Base-by-base conservation (phyloP, 345 rosid genomes). In the Hypericum androsaemum region DNA sequence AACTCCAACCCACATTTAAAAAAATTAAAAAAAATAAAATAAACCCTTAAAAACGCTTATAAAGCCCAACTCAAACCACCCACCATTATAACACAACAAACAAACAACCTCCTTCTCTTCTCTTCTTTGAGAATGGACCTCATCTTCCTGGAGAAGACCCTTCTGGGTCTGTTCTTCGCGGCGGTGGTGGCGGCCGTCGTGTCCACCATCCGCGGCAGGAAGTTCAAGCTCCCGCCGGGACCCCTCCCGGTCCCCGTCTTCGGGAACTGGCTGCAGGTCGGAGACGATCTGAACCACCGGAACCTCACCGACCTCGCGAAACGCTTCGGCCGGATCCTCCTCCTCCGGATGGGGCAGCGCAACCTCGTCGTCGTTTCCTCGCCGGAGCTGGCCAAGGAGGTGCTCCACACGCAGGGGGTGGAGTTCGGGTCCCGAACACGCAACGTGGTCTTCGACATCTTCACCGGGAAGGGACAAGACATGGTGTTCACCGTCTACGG, bases 231-330 rank as follows among this genome's bases (percentile, higher is more conserved):
- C 7, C 99, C 98, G 0, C 98, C 98, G 0, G 99, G 97, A 5
- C 99, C 99, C 5, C 6, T 80, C 5, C 85, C 99, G 2, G 73
- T 94, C 9, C 99, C 99, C 0, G 54, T 88, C 0, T 85, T 94
- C 65, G 99, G 99, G 8, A 94, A 94, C 73, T 94, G 99, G 99
- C 83, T 92, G n/a, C 96, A 92, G 43, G 98, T 92, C 39, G 98
- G 98, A 16, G 97, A 92, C 49, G 99, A 92, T 65, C 60, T 92
- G 15, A 88, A 92, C 79, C 97, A 92, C 77, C 90, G 87, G 6
- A 94, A 85, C 47, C 80, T 94, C 60, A 68, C 78, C 13, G 95
- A 88, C 50, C 59, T 80, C 13, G 90, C 99, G 44, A 81, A 69
- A 60, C 86, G 74, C 58, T 83, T 74, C 50, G 81, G 99, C 12